Evolutionary conservation across 129 eudicot genomes (phyloP), one percentile per base, ranked within the genome.

Genomic region (Solidago caesia): DNA sequence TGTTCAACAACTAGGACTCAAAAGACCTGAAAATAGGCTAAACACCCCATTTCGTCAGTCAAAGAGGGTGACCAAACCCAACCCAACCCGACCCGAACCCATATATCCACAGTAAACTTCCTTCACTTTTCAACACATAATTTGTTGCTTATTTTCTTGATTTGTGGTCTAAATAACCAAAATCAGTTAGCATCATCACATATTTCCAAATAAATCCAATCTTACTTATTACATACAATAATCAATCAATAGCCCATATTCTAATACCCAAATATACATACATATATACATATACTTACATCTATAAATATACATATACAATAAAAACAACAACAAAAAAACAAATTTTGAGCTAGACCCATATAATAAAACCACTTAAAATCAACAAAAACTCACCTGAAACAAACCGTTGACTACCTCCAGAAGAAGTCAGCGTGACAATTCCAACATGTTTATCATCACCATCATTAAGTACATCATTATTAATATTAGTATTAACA

Each of bases 351-450:
- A 53, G n/a, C 46, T 56, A 12, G 12, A 66, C 26, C 5, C 44
- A 46, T 26, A 68, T 46, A 21, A 68, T 27, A 47, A 68, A 67
- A 46, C 16, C 41, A 21, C 4, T 0, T 27, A 11, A 39, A 33
- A 63, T 12, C 44, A n/a, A 8, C 5, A 58, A 56, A 42, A 57
- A 44, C 43, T 60, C 26, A 81, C 84, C 77, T 33, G 77, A 55
- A 56, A 58, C 48, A 70, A 52, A 43, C 5, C 84, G 81, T 66
- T 69, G 77, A 81, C 33, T 47, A 75, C 21, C 77, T 44, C 72
- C 68, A 7, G 80, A 4, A 21, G 81, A 81, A 66, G 68, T 81
- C 80, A 81, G 60, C 73, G 84, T 47, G 25, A 26, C 73, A 76
- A 61, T 74, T 41, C 82, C 84, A 70, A 76, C 26, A 43, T 39